Evolutionary conservation across 495 filamentous ascomycete genomes (phyloP), one percentile per base, ranked within the genome.

Genomic region (Podospora pseudocomata): DNA sequence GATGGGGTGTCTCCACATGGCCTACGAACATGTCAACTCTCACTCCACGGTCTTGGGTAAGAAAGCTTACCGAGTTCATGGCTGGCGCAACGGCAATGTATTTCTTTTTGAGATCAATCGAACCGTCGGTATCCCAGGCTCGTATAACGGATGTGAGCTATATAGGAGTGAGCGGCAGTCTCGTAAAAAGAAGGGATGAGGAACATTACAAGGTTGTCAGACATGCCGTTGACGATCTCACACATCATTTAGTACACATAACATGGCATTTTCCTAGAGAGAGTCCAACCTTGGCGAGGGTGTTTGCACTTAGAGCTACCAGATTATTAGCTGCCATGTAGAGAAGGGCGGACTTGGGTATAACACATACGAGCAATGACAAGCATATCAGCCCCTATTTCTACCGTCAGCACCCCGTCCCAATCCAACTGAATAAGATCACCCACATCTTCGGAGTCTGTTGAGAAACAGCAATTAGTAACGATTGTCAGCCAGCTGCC

Each of bases 1-100:
- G 54, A 97, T 78, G 19, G 93, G 93, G 78, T 97, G 91, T 63
- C 81, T 81, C 90, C 90, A 97, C 94, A 96, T 96, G 3, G 88
- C 90, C 73, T 72, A 34, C 54, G 4, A 26, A 23, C 16, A 59
- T 54, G 26, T 26, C 13, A 63, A 20, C 23, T 23, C 23, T 23
- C 23, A 1, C 23, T 23, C 23, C 23, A 23, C 23, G 23, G 23
- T 23, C 23, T 23, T 23, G 23, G 23, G 1, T 23, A 23, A 23
- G 23, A 23, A 23, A 23, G 16, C 15, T 27, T 66, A 74, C 77
- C 69, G 78, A 68, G 73, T 78, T 78, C 74, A 77, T 78, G 19
- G 74, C 77, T 57, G 81, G 81, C 1, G 82, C 90, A 0, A 91
- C 89, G 4, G 90, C 55, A 62, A 92, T 89, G 32, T 76, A 74